phyloP scores from a whole-genome alignment of 805 yeast species.

The Spathaspora sp. region DNA sequence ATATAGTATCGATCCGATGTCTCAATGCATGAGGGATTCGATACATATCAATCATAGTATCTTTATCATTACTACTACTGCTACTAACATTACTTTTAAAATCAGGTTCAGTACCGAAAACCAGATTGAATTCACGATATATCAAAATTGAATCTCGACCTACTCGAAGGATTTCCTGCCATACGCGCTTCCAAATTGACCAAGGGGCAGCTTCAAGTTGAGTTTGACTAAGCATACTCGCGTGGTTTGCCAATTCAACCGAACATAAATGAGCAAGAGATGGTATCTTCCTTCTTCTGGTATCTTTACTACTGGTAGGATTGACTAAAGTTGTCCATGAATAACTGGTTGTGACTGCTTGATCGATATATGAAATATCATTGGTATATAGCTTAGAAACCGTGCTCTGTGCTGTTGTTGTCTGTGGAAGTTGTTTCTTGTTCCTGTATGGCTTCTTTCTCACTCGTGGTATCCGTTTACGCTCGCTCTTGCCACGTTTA shows the following conservation, averaged over 20 bases:
- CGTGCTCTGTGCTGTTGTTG: neutral
- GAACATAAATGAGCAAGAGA: constrained; percentile 24
- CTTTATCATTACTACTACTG: neutral
- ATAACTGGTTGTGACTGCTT: constrained; percentile 11
- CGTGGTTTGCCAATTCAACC: constrained; percentile 24
- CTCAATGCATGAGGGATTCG: constrained; percentile 10
- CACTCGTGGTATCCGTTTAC: neutral
- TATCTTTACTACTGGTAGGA: constrained; percentile 5
- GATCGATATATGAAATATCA: constrained; percentile 11
- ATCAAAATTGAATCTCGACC: constrained; percentile 28
- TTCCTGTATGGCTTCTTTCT: neutral
- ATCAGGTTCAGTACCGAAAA: constrained; percentile 11
- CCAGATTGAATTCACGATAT: constrained; percentile 24
- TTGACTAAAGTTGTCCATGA: constrained; percentile 9
- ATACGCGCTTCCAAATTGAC: constrained; percentile 27
- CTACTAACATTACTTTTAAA: constrained; percentile 22
- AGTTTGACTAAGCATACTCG: constrained; percentile 14
- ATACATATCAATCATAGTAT: constrained; percentile 10
- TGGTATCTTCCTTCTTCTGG: constrained; percentile 7
- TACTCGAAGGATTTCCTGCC: constrained; percentile 23
- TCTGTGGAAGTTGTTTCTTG: neutral
- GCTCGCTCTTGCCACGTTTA: neutral
- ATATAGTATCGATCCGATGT: constrained; percentile 36
- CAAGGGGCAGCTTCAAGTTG: constrained; percentile 23
- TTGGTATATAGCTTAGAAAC: neutral